A percentile compares a stretch with the other conserved stretches of the same genome.
Conservation (phyloP, 148 eudicot species). For the Euryodendron excelsum region DNA sequence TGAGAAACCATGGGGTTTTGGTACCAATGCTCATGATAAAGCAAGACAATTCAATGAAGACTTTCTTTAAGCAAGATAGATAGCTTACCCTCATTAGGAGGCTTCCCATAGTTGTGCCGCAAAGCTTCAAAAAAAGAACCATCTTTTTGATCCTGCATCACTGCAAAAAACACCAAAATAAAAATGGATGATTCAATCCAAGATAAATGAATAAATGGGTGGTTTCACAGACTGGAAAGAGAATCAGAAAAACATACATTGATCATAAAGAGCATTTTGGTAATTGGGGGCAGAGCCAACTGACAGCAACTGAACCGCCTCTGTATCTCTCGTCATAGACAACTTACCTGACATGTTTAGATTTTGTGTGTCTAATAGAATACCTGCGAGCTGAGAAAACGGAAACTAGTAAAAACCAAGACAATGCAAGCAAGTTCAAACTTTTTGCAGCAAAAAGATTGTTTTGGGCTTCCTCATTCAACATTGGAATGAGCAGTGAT, state of each 20-base stretch:
- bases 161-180: conserved; percentile 17
- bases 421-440: neutral
- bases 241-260: conserved; percentile 25
- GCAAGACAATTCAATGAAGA: neutral
- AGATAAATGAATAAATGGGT: neutral
- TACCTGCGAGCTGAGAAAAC: conserved; percentile 44
- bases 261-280: conserved; percentile 34
- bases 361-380: conserved; percentile 51
- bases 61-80: neutral
- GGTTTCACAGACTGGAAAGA: neutral
- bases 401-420: neutral
- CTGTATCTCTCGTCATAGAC: conserved; percentile 42
- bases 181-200: neutral
- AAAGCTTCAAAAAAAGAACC: conserved; percentile 32
- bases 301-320: conserved; percentile 44
- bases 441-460: neutral
- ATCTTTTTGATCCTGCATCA: conserved; percentile 42
- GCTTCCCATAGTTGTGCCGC: conserved; percentile 33
- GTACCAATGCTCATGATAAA: neutral
- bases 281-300: conserved; percentile 43
- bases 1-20: neutral
- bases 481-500: neutral
- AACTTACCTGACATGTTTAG: conserved; percentile 27
- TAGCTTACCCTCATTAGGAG: conserved; percentile 33
- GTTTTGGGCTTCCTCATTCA: neutral